phyloP scores from a whole-genome alignment of 176 grass and related monocot genomes.

The Avena eriantha region DNA sequence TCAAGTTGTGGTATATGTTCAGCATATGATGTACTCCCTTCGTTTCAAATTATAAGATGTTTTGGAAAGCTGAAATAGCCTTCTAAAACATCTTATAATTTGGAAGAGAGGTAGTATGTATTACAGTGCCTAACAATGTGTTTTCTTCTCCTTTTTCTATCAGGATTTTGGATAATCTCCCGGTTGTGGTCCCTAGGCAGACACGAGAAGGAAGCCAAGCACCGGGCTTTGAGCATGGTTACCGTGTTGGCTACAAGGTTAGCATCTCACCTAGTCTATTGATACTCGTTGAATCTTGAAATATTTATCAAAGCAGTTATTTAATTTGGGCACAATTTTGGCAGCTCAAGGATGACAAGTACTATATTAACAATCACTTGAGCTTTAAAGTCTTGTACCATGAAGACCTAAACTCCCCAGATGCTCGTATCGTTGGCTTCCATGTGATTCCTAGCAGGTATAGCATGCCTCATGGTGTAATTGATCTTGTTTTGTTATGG shows the following conservation, averaged over 20 bases:
- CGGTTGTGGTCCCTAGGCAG: conserved; percentile 75
- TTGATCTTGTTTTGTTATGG: conserved; percentile 16
- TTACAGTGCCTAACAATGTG: conserved; percentile 15
- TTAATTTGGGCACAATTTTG: conserved; percentile 42
- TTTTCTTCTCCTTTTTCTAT: not conserved
- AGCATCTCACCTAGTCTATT: not conserved
- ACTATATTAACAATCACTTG: conserved; percentile 84
- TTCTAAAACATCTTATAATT: too few relatives aligned
- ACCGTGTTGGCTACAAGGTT: conserved; percentile 84
- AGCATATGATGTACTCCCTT: not conserved
- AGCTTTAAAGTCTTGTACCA: conserved; percentile 83
- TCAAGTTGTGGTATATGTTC: conserved; percentile 21
- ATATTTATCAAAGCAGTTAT: conserved; percentile 26
- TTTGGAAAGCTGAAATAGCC: too few relatives aligned
- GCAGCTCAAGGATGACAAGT: conserved; percentile 78
- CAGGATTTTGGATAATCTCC: conserved; percentile 90
- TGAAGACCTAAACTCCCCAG: conserved; percentile 60
- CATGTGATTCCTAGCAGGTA: conserved; percentile 90
- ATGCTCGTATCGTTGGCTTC: conserved; percentile 84
- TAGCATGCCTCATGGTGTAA: not conserved
- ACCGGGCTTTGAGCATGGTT: conserved; percentile 77
- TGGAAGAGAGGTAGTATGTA: too few relatives aligned
- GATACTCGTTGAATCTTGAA: conserved; percentile 2
- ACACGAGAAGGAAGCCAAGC: conserved; percentile 68
- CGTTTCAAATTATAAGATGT: too few relatives aligned